Conservation (phyloP, 2,329 filamentous ascomycete species). For the Sclerotinia sclerotiorum region DNA sequence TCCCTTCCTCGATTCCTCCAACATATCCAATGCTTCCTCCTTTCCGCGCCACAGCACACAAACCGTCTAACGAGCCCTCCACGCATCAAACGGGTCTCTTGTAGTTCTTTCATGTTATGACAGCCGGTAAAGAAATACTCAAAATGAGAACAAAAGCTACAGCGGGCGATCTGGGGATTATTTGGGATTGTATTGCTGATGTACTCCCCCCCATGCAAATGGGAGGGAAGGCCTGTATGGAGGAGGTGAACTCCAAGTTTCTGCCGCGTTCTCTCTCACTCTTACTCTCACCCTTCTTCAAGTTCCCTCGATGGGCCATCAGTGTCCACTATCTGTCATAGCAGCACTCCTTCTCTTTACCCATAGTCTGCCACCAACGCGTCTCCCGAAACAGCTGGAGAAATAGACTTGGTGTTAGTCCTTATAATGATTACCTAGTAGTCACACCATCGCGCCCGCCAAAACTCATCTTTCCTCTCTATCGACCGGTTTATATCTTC, state of each 20-base stretch:
- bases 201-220: background rate
- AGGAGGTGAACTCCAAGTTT: background rate
- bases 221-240: background rate
- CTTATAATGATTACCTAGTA: too few relatives aligned
- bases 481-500: background rate
- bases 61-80: background rate
- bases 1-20: background rate
- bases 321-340: background rate
- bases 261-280: background rate
- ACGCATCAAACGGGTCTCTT: background rate
- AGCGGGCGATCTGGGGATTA: background rate
- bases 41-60: background rate
- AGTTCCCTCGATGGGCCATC: background rate
- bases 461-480: background rate
- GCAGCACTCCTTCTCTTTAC: background rate
- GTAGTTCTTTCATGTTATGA: background rate
- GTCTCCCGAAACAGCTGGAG: background rate
- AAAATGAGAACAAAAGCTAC: background rate
- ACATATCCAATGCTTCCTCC: background rate
- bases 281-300: background rate
- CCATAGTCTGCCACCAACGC: background rate
- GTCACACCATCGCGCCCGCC: background rate
- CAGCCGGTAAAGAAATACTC: background rate
- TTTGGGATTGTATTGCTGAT: background rate
- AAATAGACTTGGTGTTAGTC: background rate